Evolutionary conservation across 768 basidiomycete species (phyloP).

Genomic region (Pluteus cervinus): DNA sequence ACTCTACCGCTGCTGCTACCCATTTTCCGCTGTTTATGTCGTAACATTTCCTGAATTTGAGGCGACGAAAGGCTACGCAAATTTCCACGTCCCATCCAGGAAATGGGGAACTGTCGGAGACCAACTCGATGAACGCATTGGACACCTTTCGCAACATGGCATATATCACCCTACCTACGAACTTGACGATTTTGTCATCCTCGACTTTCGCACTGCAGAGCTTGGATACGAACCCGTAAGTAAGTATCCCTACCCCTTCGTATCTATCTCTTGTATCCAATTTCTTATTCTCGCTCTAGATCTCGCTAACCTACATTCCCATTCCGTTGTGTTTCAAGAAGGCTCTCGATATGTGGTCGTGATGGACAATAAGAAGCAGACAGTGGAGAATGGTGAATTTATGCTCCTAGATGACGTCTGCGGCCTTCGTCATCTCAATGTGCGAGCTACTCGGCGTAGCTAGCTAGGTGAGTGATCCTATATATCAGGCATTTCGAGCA

Average conservation of each 20-base stretch:
- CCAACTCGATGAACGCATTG: conserved; percentile 1
- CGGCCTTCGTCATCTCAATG: too few species aligned
- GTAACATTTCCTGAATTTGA: conserved; percentile 2
- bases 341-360: conserved; percentile 2
- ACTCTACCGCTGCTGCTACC: conserved; percentile 4
- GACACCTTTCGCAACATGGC: neutral
- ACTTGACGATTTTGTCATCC: conserved; percentile 2
- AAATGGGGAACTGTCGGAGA: conserved; percentile 3
- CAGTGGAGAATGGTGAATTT: too few species aligned
- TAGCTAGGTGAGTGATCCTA: too few species aligned
- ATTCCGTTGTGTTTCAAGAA: conserved; percentile 7
- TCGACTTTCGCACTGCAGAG: conserved; percentile 4
- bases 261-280: conserved; percentile 1
- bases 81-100: conserved; percentile 4
- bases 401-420: too few species aligned
- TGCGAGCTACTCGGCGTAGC: too few species aligned
- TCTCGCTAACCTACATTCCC: conserved; percentile 3
- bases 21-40: conserved; percentile 3
- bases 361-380: conserved; percentile 4
- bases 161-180: neutral
- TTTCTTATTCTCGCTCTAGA: neutral
- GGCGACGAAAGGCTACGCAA: conserved; percentile 1
- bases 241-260: conserved; percentile 4
- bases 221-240: neutral
- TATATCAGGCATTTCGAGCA: too few species aligned